A percentile compares a stretch with the other conserved stretches of the same genome.
phyloP scores from a whole-genome alignment of 1,284 basidiomycete genomes.

The Ganoderma leucocontextum region DNA sequence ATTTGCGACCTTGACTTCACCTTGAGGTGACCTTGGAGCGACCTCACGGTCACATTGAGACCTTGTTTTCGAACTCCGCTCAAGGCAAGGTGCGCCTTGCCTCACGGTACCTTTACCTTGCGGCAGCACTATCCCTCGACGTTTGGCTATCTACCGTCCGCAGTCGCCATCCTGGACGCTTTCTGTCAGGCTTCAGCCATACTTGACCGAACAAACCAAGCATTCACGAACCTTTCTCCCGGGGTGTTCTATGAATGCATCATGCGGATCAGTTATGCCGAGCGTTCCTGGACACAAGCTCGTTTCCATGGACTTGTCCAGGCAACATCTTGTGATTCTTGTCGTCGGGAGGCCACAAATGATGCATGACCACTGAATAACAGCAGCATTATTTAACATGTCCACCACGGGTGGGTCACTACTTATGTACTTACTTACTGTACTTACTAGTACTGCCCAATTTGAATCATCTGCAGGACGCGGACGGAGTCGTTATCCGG shows the following conservation, averaged over 20 bases:
- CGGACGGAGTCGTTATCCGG: too few relatives aligned
- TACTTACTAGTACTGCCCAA: too few relatives aligned
- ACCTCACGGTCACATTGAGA: not conserved
- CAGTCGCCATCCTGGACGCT: not conserved
- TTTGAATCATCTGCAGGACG: too few relatives aligned
- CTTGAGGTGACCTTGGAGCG: not conserved
- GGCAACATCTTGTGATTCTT: not conserved
- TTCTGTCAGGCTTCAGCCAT: not conserved
- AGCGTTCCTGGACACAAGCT: constrained; percentile 28
- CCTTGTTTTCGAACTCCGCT: not conserved
- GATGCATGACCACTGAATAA: not conserved
- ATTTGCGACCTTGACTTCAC: not conserved
- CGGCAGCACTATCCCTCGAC: not conserved
- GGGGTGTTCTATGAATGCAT: not conserved
- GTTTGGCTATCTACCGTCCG: not conserved
- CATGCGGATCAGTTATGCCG: not conserved
- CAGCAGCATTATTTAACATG: not conserved
- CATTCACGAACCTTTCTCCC: not conserved
- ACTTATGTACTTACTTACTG: too few relatives aligned
- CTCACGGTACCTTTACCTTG: not conserved
- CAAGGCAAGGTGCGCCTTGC: constrained; percentile 3
- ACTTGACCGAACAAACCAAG: not conserved
- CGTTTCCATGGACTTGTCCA: constrained; percentile 11
- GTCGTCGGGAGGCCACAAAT: not conserved
- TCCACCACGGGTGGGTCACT: too few relatives aligned